A percentile compares a stretch with the other conserved stretches of the same genome.
Conservation (phyloP, 441 rosid genomes). For the Pelargonium citronellum region DNA sequence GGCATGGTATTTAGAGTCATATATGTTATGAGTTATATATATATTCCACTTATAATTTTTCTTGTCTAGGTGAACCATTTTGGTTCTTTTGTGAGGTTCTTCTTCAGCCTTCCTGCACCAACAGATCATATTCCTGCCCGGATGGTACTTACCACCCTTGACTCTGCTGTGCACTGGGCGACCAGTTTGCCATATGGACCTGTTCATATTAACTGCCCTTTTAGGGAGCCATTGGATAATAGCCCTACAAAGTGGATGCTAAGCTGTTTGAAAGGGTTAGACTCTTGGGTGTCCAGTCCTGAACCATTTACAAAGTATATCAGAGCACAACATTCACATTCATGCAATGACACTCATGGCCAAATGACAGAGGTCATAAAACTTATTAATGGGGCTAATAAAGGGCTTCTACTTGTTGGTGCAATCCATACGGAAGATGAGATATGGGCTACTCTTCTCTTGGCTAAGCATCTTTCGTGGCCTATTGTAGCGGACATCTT, state of each 20-base stretch:
- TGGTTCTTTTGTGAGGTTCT: conserved; percentile 87
- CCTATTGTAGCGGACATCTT: conserved; percentile 87
- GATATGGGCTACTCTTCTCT: conserved; percentile 80
- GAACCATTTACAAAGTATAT: conserved; percentile 83
- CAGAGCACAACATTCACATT: conserved; percentile 38
- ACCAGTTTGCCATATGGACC: conserved; percentile 72
- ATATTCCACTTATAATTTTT: background rate
- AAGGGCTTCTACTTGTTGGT: conserved; percentile 72
- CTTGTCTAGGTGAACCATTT: conserved; percentile 73
- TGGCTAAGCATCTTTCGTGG: conserved; percentile 85
- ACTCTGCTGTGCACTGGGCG: conserved; percentile 85
- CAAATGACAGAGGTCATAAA: conserved; percentile 51
- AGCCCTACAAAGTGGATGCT: conserved; percentile 52
- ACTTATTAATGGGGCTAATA: conserved; percentile 46
- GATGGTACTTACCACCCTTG: conserved; percentile 82
- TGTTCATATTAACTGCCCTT: conserved; percentile 92
- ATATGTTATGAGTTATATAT: background rate
- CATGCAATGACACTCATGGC: conserved; percentile 25
- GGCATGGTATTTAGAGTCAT: background rate
- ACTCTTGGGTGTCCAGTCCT: conserved; percentile 60
- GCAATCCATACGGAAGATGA: conserved; percentile 77
- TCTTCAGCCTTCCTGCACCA: conserved; percentile 86
- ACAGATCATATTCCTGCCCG: conserved; percentile 71
- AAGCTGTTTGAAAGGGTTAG: conserved; percentile 78
- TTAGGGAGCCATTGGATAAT: conserved; percentile 80